phyloP scores from a whole-genome alignment of 2,329 filamentous ascomycete genomes.

The Cryoendolithus antarcticus region DNA sequence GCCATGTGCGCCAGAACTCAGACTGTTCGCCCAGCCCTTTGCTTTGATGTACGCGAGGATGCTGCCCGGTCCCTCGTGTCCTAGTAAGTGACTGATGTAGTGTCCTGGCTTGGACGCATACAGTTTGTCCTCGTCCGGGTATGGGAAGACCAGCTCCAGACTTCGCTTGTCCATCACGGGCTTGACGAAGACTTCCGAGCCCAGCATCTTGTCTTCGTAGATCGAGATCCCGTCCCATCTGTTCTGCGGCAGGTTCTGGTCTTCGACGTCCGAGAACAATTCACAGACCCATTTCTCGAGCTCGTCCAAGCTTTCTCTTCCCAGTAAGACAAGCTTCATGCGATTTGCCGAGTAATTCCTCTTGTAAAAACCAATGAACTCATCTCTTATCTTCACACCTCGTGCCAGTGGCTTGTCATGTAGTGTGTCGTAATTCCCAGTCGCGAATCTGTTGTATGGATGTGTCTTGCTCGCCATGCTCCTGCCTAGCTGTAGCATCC shows the following conservation, averaged over 20 bases:
- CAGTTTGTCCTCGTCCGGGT: conserved; percentile 68
- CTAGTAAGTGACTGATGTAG: conserved; percentile 80
- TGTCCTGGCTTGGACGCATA: conserved; percentile 72
- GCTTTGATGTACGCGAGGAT: conserved; percentile 81
- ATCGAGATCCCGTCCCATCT: conserved; percentile 54
- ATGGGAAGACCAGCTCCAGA: conserved; percentile 71
- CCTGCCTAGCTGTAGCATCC: conserved; percentile 78
- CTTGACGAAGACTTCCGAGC: conserved; percentile 71
- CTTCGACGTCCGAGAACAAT: conserved; percentile 66
- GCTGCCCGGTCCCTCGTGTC: conserved; percentile 85
- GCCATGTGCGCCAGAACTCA: conserved; percentile 64
- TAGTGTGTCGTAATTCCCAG: conserved; percentile 74
- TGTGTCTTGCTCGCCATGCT: conserved; percentile 77
- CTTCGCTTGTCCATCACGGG: conserved; percentile 80
- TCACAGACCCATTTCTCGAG: conserved; percentile 75
- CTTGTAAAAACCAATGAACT: conserved; percentile 85
- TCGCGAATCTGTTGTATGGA: conserved; percentile 84
- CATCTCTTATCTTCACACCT: conserved; percentile 74
- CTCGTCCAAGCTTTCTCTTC: conserved; percentile 68
- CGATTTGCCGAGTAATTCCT: conserved; percentile 85
- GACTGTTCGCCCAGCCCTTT: conserved; percentile 77
- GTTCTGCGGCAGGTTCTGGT: conserved; percentile 65
- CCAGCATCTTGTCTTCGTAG: conserved; percentile 47
- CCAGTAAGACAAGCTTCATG: conserved; percentile 84
- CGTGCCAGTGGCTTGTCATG: conserved; percentile 68